These are phyloP conservation scores for Yamadazyma olivae DNA, from an alignment of 805 yeast species.

Conservation along the genomic window DNA sequence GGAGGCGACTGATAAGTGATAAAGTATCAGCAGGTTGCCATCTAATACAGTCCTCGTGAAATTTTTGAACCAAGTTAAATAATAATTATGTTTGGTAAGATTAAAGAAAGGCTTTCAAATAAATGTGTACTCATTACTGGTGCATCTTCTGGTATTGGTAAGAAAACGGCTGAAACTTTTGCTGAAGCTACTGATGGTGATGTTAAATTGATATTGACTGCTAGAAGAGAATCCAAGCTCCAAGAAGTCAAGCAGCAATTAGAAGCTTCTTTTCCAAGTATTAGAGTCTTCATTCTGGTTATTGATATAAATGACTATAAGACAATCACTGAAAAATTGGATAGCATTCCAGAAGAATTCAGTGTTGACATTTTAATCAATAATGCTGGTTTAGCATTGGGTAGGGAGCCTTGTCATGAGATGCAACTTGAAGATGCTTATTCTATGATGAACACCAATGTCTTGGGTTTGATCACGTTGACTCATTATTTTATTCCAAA, in stretches of 20 bases:
- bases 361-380: conserved; percentile 64
- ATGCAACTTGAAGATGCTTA: conserved; percentile 52
- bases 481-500: conserved; percentile 55
- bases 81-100: neutral
- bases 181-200: conserved; percentile 15
- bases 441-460: conserved; percentile 62
- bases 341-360: conserved; percentile 45
- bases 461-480: conserved; percentile 64
- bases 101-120: neutral
- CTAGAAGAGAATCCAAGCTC: conserved; percentile 67
- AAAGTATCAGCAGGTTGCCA: no score
- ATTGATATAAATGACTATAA: conserved; percentile 59
- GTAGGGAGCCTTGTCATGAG: conserved; percentile 70
- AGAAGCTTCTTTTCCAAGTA: conserved; percentile 38
- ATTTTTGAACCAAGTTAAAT: no score
- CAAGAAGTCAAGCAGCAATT: conserved; percentile 65
- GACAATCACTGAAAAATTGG: conserved; percentile 41
- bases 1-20: no score
- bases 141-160: conserved; percentile 57
- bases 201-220: conserved; percentile 50
- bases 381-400: conserved; percentile 77
- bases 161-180: conserved; percentile 44
- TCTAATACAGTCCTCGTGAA: no score
- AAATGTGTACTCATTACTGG: conserved; percentile 43
- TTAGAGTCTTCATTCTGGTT: conserved; percentile 43